These are phyloP conservation scores for Barnettozyma hawaiiensis DNA, from an alignment of 1,139 yeast species.

Conservation along the genomic window DNA sequence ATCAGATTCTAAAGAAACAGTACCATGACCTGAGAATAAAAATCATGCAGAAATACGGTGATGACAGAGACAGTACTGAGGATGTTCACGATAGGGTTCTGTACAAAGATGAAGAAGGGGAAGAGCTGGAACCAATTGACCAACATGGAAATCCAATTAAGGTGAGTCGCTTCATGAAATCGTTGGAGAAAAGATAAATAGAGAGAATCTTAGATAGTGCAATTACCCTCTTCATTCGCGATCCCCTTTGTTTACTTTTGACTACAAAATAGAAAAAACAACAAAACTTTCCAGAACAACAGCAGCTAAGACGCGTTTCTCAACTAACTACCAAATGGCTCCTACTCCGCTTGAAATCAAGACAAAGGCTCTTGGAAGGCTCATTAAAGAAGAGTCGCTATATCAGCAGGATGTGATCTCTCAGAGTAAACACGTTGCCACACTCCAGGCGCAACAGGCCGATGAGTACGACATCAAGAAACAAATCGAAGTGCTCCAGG, in stretches of 20 bases:
- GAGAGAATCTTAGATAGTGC: not conserved
- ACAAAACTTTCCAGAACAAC: no score
- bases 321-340: conserved; percentile 50
- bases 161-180: conserved; percentile 67
- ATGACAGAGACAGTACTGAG: conserved; percentile 8
- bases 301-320: not conserved
- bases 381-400: conserved; percentile 63
- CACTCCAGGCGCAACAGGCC: conserved; percentile 35
- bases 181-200: conserved; percentile 25
- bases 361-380: conserved; percentile 63
- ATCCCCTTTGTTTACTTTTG: not conserved
- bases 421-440: conserved; percentile 47
- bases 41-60: conserved; percentile 22
- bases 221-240: no score
- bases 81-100: conserved; percentile 16
- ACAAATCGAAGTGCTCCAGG: conserved; percentile 56
- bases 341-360: conserved; percentile 77
- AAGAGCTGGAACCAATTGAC: conserved; percentile 68
- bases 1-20: conserved; percentile 32
- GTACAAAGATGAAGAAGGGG: conserved; percentile 40
- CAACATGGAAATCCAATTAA: conserved; percentile 54
- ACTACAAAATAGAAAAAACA: not conserved
- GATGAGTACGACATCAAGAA: conserved; percentile 74
- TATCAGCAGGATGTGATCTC: conserved; percentile 63
- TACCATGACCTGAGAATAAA: conserved; percentile 29